Evolutionary conservation across 345 rosid species (phyloP), one percentile per base, ranked within the genome.

Genomic region (Salix udensis): DNA sequence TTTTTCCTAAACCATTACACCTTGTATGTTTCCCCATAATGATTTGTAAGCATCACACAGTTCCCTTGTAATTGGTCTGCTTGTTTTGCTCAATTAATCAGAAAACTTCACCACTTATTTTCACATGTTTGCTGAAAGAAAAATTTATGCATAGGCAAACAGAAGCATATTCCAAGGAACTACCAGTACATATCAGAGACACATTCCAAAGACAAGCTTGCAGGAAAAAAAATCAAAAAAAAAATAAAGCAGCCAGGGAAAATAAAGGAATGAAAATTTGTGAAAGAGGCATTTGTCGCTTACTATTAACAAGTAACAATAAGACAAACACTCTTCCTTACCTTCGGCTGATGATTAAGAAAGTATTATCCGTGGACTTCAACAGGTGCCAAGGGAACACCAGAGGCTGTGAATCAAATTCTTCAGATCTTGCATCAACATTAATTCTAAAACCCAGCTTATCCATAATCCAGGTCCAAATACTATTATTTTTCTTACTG

Each of bases 371-470:
- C 44, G 7, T 86, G 19, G 82, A 85, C 72, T 89, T 91, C 74
- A 92, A 79, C 70, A 96, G 78, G 86, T 96, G 98, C 99, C 99
- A 96, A 64, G 99, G 99, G 82, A 88, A 93, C 75, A 74, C 72
- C 67, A 92, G 75, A 12, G 85, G 66, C 53, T 60, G 87, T 65
- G 87, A 66, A 69, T 88, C 89, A 71, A 80, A 71, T 77, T 88
- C 87, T 82, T 85, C 86, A 74, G 88, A 75, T 73, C 86, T 87
- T 26, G 76, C 64, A 67, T 86, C 89, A 61, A 65, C 74, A 46
- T 89, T 88, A 58, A 75, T 84, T 70, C 77, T 83, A 81, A 88
- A 80, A 71, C 91, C 94, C 79, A 93, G 69, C 84, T 83, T 89
- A 77, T 85, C 80, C 78, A 66, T 44, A 73, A 93, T 81, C 98